A percentile compares a stretch with the other conserved stretches of the same genome.
These are phyloP conservation scores for Exophiala sp. DNA, from an alignment of 2,329 filamentous ascomycete species.

Conservation along the genomic window DNA sequence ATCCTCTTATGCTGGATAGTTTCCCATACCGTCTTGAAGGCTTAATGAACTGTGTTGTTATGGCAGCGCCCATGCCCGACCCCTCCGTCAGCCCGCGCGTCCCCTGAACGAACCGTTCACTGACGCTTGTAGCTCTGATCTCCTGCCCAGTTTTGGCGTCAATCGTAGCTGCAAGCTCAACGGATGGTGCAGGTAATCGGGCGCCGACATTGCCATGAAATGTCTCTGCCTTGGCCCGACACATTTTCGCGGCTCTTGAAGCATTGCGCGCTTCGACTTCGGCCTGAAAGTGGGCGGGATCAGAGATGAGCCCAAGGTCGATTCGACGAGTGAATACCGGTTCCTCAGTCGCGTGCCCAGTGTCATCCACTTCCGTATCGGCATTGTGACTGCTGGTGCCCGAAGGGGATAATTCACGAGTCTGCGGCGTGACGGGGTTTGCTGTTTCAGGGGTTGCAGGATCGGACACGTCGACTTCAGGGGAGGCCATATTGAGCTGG, in stretches of 20 bases:
- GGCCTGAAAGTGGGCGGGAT: constrained; percentile 22
- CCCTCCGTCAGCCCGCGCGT: constrained; percentile 6
- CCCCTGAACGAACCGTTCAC: constrained; percentile 23
- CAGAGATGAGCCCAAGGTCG: constrained; percentile 32
- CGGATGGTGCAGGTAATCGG: constrained; percentile 4
- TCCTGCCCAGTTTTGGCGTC: constrained; percentile 40
- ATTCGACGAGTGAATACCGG: constrained; percentile 35
- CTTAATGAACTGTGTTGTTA: constrained; percentile 31
- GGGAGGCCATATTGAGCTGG: constrained; percentile 45
- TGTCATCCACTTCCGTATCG: constrained; percentile 23
- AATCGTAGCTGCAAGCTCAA: constrained; percentile 38
- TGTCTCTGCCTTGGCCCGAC: constrained; percentile 22
- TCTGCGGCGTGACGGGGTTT: constrained; percentile 34
- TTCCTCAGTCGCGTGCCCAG: constrained; percentile 28
- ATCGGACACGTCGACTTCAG: constrained; percentile 33
- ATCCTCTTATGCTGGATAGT: constrained; percentile 60
- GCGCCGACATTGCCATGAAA: constrained; percentile 15
- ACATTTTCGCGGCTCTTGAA: constrained; percentile 21
- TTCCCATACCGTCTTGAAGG: constrained; percentile 52
- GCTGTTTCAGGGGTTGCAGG: constrained; percentile 32
- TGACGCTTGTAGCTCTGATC: constrained; percentile 22
- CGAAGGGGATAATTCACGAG: constrained; percentile 30
- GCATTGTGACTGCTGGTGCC: constrained; percentile 11
- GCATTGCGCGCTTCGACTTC: constrained; percentile 24
- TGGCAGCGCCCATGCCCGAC: constrained; percentile 13